Conservation (phyloP, 1,284 basidiomycete species). For the Moesziomyces sp. region DNA sequence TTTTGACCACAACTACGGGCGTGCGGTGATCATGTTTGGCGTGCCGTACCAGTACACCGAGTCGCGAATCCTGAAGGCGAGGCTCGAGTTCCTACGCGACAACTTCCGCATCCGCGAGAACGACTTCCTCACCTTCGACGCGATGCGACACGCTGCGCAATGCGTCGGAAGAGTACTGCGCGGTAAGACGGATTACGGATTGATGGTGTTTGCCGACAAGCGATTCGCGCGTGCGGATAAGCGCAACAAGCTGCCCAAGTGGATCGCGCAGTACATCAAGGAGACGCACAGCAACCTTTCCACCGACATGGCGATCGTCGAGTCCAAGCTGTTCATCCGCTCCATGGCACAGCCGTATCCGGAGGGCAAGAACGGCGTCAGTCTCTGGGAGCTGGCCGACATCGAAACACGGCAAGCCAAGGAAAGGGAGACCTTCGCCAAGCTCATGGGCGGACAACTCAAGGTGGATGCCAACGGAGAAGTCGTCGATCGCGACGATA, state of each 20-base stretch:
- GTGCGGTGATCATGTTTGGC: constrained; percentile 99
- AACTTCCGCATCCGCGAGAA: constrained; percentile 98
- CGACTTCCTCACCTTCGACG: constrained; percentile 98
- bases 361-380: constrained; percentile 88
- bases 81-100: constrained; percentile 97
- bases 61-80: constrained; percentile 94
- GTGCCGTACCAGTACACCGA: constrained; percentile 99
- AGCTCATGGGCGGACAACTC: constrained; percentile 53
- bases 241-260: constrained; percentile 93
- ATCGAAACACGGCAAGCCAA: constrained; percentile 82
- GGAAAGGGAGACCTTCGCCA: constrained; percentile 72
- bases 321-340: constrained; percentile 96
- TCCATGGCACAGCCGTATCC: constrained; percentile 97
- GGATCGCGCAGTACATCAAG: constrained; percentile 97
- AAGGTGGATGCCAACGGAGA: constrained; percentile 45
- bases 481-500: constrained; percentile 43
- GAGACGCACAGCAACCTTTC: constrained; percentile 97
- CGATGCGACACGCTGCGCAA: constrained; percentile 98
- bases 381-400: constrained; percentile 91
- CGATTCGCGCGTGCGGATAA: constrained; percentile 97
- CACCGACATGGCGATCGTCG: constrained; percentile 95
- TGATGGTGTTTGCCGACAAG: constrained; percentile 99
- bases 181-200: constrained; percentile 98
- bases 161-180: constrained; percentile 97
- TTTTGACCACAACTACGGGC: constrained; percentile 95